A percentile compares a stretch with the other conserved stretches of the same genome.
Evolutionary conservation across 345 rosid genomes (phyloP).

Genomic region (Hibiscus tridactylites): DNA sequence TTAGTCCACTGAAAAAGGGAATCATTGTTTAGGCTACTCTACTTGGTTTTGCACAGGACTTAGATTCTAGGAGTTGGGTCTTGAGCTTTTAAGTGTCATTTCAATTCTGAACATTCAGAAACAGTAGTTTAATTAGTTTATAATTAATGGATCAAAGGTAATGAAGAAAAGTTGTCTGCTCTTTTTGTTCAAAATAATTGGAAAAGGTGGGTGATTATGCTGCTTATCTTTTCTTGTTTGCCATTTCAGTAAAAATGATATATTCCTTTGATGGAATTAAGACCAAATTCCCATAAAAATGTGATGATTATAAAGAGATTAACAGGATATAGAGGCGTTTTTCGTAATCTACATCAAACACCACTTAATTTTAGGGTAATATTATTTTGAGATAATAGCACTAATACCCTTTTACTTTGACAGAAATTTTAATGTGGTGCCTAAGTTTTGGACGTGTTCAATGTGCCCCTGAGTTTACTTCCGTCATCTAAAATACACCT

Average conservation of each 20-base stretch:
- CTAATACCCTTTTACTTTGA: no score
- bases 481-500: no score
- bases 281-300: no score
- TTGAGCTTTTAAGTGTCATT: background rate
- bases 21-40: background rate
- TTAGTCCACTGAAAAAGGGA: background rate
- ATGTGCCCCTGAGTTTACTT: no score
- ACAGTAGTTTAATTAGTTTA: background rate
- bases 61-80: background rate
- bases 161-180: slow-evolving; percentile 22
- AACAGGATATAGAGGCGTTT: no score
- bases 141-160: background rate
- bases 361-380: no score
- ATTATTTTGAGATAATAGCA: no score
- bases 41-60: background rate
- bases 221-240: slow-evolving; percentile 17
- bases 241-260: background rate
- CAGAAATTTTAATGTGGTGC: no score
- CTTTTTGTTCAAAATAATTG: slow-evolving; percentile 16
- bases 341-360: no score
- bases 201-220: slow-evolving; percentile 11
- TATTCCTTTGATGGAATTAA: no score
- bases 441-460: no score
- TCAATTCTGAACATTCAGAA: slow-evolving; percentile 1
- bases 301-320: no score